Percentiles rank a stretch among this genome's conserved stretches.
Evolutionary conservation across 2,329 filamentous ascomycete genomes (phyloP).

Genomic region (Penicillium occitanis): DNA sequence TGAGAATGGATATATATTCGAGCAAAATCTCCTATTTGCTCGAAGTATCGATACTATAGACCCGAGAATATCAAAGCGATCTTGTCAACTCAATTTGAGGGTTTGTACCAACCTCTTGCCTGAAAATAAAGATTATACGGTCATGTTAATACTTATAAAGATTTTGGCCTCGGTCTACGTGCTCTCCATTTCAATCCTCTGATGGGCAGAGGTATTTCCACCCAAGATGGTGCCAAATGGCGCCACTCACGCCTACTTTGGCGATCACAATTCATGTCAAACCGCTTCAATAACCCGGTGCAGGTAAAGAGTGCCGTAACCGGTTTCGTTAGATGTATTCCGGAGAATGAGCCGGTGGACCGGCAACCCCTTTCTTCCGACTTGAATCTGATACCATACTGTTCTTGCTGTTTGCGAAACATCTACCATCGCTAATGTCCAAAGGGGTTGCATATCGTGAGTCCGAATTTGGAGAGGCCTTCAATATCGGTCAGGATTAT

Average conservation of each 20-base stretch:
- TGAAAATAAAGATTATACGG: background rate
- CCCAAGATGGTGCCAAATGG: background rate
- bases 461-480: background rate
- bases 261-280: background rate
- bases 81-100: background rate
- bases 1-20: background rate
- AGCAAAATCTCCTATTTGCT: background rate
- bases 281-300: background rate
- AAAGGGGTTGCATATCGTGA: background rate
- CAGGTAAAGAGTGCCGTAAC: background rate
- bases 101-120: background rate
- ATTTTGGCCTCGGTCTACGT: background rate
- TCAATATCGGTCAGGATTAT: background rate
- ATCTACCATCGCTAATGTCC: background rate
- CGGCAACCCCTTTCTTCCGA: background rate
- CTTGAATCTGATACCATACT: background rate
- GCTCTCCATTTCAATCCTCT: background rate
- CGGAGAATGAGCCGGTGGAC: background rate
- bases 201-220: background rate
- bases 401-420: background rate
- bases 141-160: background rate
- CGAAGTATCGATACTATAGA: background rate
- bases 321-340: background rate
- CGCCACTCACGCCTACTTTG: background rate
- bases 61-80: background rate